Conservation (phyloP, 225 moss, liverwort and hornwort genomes). For the Physcomitrium patens region DNA sequence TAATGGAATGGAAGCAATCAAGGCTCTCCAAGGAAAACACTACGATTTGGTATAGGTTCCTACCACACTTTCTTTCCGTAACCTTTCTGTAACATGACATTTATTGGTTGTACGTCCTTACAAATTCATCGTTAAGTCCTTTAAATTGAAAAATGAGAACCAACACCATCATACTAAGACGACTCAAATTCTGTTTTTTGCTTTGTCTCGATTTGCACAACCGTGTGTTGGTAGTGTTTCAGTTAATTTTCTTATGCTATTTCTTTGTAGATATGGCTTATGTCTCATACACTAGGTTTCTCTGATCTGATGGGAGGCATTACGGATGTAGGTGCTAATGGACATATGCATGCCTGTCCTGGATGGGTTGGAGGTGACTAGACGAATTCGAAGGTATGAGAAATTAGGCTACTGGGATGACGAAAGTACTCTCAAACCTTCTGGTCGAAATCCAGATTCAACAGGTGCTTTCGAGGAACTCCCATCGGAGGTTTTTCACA, state of each 20-base stretch:
- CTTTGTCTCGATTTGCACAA: too few species aligned
- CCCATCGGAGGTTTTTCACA: constrained; percentile 19
- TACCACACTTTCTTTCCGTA: not conserved
- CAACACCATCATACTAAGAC: too few species aligned
- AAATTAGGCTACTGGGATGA: constrained; percentile 62
- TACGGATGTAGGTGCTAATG: constrained; percentile 52
- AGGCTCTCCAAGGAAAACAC: constrained; percentile 50
- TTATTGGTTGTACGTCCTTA: too few species aligned
- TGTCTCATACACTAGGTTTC: not conserved
- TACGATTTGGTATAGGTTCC: constrained; percentile 50
- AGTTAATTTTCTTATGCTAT: too few species aligned
- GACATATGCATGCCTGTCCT: constrained; percentile 68
- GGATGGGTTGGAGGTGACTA: constrained; percentile 86
- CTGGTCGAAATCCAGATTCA: constrained; percentile 31
- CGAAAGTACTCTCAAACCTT: constrained; percentile 42
- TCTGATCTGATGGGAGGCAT: not conserved
- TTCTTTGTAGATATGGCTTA: not conserved
- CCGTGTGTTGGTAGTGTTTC: too few species aligned
- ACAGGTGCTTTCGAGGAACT: constrained; percentile 24
- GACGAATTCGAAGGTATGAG: constrained; percentile 76
- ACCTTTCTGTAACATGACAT: not conserved
- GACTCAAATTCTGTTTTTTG: too few species aligned
- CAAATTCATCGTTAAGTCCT: too few species aligned
- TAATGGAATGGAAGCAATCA: constrained; percentile 65
- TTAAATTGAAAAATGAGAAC: too few species aligned